Conservation (phyloP, 352 stramenopile species). For the Phytophthora vignae region DNA sequence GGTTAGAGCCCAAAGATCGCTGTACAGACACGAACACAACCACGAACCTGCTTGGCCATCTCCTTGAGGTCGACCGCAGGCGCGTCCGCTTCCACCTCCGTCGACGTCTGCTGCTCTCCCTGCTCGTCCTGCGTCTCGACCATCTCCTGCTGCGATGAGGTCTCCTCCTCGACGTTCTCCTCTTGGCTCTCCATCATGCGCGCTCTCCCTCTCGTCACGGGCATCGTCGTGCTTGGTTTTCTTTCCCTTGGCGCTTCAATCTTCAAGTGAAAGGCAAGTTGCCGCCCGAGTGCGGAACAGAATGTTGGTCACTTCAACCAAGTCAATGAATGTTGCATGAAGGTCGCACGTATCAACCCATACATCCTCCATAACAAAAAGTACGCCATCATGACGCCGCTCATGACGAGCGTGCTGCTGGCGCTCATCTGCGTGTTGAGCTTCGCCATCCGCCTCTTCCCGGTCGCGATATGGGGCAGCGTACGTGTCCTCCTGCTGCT, state of each 20-base stretch:
- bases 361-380: background rate
- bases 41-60: slow-evolving; percentile 37
- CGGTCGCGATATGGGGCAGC: slow-evolving; percentile 91
- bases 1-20: background rate
- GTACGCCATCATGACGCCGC: slow-evolving; percentile 38
- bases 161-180: slow-evolving; percentile 30
- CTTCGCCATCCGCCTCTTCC: slow-evolving; percentile 92
- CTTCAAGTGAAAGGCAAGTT: slow-evolving; percentile 30
- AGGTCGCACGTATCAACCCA: slow-evolving; percentile 40
- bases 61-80: slow-evolving; percentile 37
- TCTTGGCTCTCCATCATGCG: slow-evolving; percentile 40
- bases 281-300: slow-evolving; percentile 17
- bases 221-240: slow-evolving; percentile 22
- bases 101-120: slow-evolving; percentile 17
- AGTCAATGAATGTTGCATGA: slow-evolving; percentile 39
- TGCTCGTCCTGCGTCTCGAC: slow-evolving; percentile 27
- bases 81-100: slow-evolving; percentile 15
- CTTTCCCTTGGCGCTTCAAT: slow-evolving; percentile 20
- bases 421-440: slow-evolving; percentile 89
- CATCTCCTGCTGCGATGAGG: slow-evolving; percentile 7
- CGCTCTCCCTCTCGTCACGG: slow-evolving; percentile 43
- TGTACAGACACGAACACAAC: too few species aligned
- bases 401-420: slow-evolving; percentile 60
- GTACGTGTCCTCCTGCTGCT: slow-evolving; percentile 41
- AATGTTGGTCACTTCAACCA: slow-evolving; percentile 55